phyloP scores from a whole-genome alignment of 331 rosid species.

The Arachis monticola region DNA sequence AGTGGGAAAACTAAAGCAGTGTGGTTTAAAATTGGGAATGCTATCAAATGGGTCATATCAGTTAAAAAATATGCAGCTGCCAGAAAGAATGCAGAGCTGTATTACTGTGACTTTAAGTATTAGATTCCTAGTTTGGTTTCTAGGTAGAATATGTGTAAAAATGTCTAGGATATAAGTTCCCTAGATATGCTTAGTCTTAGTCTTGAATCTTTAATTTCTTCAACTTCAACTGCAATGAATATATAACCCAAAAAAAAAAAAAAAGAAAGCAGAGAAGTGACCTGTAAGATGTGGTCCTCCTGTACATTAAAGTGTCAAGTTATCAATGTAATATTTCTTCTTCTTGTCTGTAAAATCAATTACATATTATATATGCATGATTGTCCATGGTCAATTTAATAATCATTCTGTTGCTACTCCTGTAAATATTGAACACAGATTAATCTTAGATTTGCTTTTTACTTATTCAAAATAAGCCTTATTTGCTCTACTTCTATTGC shows the following conservation, averaged over 20 bases:
- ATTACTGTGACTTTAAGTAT: slow-evolving; percentile 11
- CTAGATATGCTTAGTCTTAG: not conserved
- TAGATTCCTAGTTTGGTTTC: slow-evolving; percentile 9
- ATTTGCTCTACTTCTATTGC: slow-evolving; percentile 1
- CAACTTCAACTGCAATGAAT: slow-evolving; percentile 16
- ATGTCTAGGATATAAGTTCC: not conserved
- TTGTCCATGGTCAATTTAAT: slow-evolving; percentile 1
- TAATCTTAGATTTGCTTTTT: not conserved
- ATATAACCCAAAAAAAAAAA: not conserved
- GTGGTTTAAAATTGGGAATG: slow-evolving; percentile 63
- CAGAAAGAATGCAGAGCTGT: slow-evolving; percentile 35
- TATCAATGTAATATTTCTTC: not conserved
- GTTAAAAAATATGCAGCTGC: slow-evolving; percentile 44
- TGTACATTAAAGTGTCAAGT: slow-evolving; percentile 16
- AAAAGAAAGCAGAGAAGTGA: slow-evolving; percentile 24
- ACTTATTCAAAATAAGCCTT: not conserved
- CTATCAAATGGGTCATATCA: slow-evolving; percentile 53
- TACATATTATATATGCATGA: not conserved
- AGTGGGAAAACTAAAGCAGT: slow-evolving; percentile 52
- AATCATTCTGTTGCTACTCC: not conserved
- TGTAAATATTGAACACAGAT: slow-evolving; percentile 11
- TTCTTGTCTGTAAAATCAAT: slow-evolving; percentile 24
- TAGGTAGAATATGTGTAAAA: slow-evolving; percentile 1
- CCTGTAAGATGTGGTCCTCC: slow-evolving; percentile 17
- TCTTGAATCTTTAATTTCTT: not conserved